Percentiles rank a stretch among this genome's conserved stretches.
These are phyloP conservation scores for Triadica sebifera DNA, from an alignment of 345 rosid genomes.

Conservation along the genomic window DNA sequence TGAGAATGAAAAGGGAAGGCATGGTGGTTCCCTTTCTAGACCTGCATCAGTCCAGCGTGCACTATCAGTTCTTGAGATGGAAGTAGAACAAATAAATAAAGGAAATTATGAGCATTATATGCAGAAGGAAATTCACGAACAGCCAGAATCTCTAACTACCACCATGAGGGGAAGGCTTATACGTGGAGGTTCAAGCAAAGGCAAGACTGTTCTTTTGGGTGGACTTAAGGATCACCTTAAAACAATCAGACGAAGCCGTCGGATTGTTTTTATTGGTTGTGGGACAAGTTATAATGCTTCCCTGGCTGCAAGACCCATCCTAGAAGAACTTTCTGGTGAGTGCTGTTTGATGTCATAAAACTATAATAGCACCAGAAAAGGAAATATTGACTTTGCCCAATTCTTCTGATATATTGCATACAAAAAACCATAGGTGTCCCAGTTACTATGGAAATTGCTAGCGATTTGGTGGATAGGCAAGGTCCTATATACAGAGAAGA, in stretches of 20 bases:
- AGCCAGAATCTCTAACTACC: slow-evolving; percentile 91
- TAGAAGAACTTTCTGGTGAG: slow-evolving; percentile 95
- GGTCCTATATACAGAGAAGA: slow-evolving; percentile 99
- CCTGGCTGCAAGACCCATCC: slow-evolving; percentile 86
- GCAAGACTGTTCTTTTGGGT: slow-evolving; percentile 85
- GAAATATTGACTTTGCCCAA: too few species aligned
- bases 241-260: slow-evolving; percentile 87
- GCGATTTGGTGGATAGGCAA: slow-evolving; percentile 88
- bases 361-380: slow-evolving; percentile 5
- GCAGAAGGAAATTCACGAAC: slow-evolving; percentile 99
- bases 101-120: slow-evolving; percentile 89
- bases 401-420: background rate
- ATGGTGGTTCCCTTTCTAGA: slow-evolving; percentile 45
- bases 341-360: slow-evolving; percentile 15
- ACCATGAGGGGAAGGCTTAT: slow-evolving; percentile 96
- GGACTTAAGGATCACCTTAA: slow-evolving; percentile 92
- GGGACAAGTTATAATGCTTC: slow-evolving; percentile 99
- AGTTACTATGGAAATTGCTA: slow-evolving; percentile 97
- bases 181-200: slow-evolving; percentile 81
- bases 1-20: slow-evolving; percentile 60
- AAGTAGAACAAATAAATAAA: slow-evolving; percentile 94
- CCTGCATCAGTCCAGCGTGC: slow-evolving; percentile 93
- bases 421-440: slow-evolving; percentile 62
- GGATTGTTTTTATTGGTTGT: slow-evolving; percentile 89
- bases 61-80: slow-evolving; percentile 91